Evolutionary conservation across 164 flowering plant genomes (phyloP), one percentile per base, ranked within the genome.

Genomic region (Liriodendron chinense): DNA sequence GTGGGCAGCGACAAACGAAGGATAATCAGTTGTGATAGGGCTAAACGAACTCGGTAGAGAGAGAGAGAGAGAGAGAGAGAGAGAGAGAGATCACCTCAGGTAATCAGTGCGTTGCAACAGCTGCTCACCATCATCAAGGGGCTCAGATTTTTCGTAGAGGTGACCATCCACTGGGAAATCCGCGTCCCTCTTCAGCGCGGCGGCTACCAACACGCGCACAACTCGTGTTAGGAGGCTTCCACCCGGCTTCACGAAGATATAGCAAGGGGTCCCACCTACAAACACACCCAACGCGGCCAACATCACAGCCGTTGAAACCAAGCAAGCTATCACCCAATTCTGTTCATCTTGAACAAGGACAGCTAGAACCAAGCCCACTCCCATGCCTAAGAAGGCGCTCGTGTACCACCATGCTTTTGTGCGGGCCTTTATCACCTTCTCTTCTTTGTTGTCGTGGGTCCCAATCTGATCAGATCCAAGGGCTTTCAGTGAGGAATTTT

Each of bases 401-500:
- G 65, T 53, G 70, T 43, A 62, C 82, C 78, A 79, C 78, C 82
- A 76, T 34, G 65, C 28, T 48, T 73, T 62, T 9, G 47, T 48
- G 7, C 78, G 75, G 6, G 21, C 22, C 43, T 16, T 49, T 43
- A 21, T 53, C 63, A 13, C 70, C 1, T 76, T 49, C 18, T 53
- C 48, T 34, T 34, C 43, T 34, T 34, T 34, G 7, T 28, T 66
- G 24, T 65, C 70, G 69, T 49, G 9, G 23, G 62, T 34, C 23
- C 34, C 70, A 50, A 76, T 70, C 74, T 76, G 82, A 73, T 74
- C 74, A 47, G 59, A 73, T 7, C 74, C 77, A 34, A 76, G 70
- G 22, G 70, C 74, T 24, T 64, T 68, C 62, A 76, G 66, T 47
- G 62, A 63, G 21, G 73, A 77, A 24, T 64, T 9, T 14, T 73